Conservation (phyloP, 1,139 yeast species). For the Magnusiomyces starmeri region DNA sequence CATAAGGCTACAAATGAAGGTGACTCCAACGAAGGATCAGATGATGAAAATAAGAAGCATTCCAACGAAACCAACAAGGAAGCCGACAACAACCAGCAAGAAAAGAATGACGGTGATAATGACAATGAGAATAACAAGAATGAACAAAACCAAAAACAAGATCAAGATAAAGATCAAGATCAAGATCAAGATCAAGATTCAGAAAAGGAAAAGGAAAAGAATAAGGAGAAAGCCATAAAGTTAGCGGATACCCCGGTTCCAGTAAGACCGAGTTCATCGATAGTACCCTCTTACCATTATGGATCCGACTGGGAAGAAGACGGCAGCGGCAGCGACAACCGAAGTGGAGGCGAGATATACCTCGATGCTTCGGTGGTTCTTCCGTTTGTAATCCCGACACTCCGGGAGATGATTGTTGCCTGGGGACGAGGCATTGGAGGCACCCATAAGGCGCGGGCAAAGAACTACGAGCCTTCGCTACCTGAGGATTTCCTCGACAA, state of each 20-base stretch:
- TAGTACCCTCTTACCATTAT: constrained; percentile 9
- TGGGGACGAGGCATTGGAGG: constrained; percentile 42
- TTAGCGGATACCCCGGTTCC: constrained; percentile 15
- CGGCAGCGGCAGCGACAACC: constrained; percentile 19
- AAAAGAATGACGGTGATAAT: too few species aligned
- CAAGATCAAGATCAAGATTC: neutral
- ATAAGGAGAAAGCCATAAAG: neutral
- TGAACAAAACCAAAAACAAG: constrained; percentile 6
- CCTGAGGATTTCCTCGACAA: constrained; percentile 37
- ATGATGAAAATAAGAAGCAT: neutral
- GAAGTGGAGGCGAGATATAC: constrained; percentile 21
- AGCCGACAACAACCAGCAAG: constrained; percentile 7
- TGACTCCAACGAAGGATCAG: neutral
- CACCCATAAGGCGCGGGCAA: constrained; percentile 31
- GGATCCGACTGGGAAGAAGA: constrained; percentile 7
- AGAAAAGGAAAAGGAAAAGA: constrained; percentile 2
- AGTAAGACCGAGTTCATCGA: constrained; percentile 12
- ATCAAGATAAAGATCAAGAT: neutral
- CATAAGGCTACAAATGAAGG: constrained; percentile 12
- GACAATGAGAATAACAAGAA: constrained; percentile 5
- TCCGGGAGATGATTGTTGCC: constrained; percentile 35
- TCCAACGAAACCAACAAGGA: neutral
- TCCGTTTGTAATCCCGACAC: constrained; percentile 35
- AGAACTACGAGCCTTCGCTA: constrained; percentile 35
- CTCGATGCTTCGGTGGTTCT: constrained; percentile 33